These are phyloP conservation scores for Acanthamoeba culbertsoni DNA, from an alignment of 208 protist genomes.

Conservation along the genomic window DNA sequence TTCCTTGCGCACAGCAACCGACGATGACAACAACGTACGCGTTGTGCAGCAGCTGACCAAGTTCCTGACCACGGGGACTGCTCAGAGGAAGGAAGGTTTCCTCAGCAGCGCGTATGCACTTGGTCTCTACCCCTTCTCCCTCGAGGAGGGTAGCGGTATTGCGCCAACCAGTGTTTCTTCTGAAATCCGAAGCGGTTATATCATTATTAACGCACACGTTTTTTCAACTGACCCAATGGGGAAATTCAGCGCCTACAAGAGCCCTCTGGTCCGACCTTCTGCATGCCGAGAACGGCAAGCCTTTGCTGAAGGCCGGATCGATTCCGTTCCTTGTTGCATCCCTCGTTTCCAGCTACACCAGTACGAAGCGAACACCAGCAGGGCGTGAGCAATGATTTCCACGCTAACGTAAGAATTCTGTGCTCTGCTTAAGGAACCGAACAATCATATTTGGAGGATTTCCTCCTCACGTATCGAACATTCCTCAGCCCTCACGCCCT, in stretches of 20 bases:
- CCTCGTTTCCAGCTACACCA: neutral
- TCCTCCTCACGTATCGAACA: conserved; percentile 35
- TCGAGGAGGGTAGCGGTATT: neutral
- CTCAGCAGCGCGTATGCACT: neutral
- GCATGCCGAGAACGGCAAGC: neutral
- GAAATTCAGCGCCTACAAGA: neutral
- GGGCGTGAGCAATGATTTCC: neutral
- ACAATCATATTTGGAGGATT: conserved; percentile 40
- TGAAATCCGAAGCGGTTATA: neutral
- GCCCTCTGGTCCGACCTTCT: neutral
- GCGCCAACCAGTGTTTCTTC: neutral
- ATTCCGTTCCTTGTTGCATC: neutral
- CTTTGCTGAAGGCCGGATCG: conserved; percentile 25
- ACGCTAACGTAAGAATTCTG: neutral
- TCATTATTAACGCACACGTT: neutral
- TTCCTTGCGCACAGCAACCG: neutral
- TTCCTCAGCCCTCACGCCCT: neutral
- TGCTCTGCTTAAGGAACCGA: neutral
- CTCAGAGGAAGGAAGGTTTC: neutral
- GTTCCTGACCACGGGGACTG: neutral
- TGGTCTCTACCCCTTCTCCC: neutral
- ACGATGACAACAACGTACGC: neutral
- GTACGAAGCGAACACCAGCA: neutral
- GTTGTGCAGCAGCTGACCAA: neutral
- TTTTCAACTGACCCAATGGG: neutral